Evolutionary conservation across 2,329 filamentous ascomycete species (phyloP).

Genomic region (Cytospora schulzeri): DNA sequence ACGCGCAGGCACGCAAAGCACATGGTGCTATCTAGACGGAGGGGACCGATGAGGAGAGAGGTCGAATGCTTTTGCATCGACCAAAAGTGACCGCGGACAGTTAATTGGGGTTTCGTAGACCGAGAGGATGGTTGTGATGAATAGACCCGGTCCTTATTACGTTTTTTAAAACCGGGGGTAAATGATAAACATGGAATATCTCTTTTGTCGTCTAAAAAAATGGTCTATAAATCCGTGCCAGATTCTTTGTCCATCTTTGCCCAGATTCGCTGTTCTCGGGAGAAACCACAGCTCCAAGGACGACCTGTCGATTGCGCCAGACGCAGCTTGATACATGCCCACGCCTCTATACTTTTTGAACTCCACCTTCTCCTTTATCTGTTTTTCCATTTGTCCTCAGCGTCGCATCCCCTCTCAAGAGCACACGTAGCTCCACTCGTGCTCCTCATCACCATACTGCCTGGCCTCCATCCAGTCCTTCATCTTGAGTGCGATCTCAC

Average conservation of each 20-base stretch:
- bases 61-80: slow-evolving; percentile 13
- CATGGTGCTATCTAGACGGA: slow-evolving; percentile 8
- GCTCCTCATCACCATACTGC: slow-evolving; percentile 91
- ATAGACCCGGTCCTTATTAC: slow-evolving; percentile 12
- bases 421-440: slow-evolving; percentile 79
- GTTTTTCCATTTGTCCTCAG: background rate
- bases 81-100: background rate
- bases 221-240: slow-evolving; percentile 13
- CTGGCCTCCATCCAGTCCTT: slow-evolving; percentile 96
- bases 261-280: background rate
- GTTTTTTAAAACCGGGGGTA: background rate
- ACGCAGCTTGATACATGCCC: background rate
- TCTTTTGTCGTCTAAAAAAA: slow-evolving; percentile 19
- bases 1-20: slow-evolving; percentile 11
- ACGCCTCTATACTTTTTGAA: background rate
- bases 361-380: background rate
- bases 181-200: slow-evolving; percentile 21
- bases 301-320: background rate
- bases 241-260: background rate
- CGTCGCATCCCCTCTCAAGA: slow-evolving; percentile 26
- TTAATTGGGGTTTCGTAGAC: slow-evolving; percentile 23
- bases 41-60: background rate
- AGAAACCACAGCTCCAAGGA: background rate
- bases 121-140: slow-evolving; percentile 4
- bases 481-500: slow-evolving; percentile 81